Evolutionary conservation across 768 basidiomycete species (phyloP), one percentile per base, ranked within the genome.

Genomic region (Polyporus arcularius): DNA sequence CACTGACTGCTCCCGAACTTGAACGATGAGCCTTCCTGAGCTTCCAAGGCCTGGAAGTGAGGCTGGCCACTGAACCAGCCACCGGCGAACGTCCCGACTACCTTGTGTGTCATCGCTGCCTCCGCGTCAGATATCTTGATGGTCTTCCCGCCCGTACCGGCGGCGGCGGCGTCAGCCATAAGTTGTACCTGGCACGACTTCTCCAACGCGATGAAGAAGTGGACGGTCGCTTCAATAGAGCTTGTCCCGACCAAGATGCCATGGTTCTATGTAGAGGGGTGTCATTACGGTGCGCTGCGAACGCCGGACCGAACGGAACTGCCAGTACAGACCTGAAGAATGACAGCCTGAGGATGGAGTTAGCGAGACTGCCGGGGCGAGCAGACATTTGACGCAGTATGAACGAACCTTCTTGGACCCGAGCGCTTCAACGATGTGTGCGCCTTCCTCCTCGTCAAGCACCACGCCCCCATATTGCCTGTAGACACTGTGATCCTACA

Each of bases 11-110:
- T 59, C 12, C 35, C 30, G 14, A 53, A 53, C 30, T 63, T 16
- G 42, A 62, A 67, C 49, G 28, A 57, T 21, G 61, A 65, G 5
- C 76, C 74, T 60, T 78, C 76, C 49, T 71, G 70, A 5, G 67
- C 66, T 62, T 77, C 76, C 26, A 78, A 64, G 10, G 76, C 61
- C 57, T 73, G 69, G 62, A 78, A 78, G 64, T 79, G 74, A 45
- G 73, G 68, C 38, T 70, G 61, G 16, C 72, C 76, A 57, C 71
- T 71, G 67, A 78, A 76, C 76, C 73, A 77, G 15, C 76, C 78
- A 16, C 68, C 73, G 11, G 11, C 7, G 18, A 41, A 26, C 4
- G 16, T 47, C 15, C 51, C 53, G 16, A 55, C 51, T 5, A 48
- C 54, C 26, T 41, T 41, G 18, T 40, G 35, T 11, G 57, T 55